Evolutionary conservation across 2,329 filamentous ascomycete genomes (phyloP).

Genomic region (Acrodontium crateriforme): DNA sequence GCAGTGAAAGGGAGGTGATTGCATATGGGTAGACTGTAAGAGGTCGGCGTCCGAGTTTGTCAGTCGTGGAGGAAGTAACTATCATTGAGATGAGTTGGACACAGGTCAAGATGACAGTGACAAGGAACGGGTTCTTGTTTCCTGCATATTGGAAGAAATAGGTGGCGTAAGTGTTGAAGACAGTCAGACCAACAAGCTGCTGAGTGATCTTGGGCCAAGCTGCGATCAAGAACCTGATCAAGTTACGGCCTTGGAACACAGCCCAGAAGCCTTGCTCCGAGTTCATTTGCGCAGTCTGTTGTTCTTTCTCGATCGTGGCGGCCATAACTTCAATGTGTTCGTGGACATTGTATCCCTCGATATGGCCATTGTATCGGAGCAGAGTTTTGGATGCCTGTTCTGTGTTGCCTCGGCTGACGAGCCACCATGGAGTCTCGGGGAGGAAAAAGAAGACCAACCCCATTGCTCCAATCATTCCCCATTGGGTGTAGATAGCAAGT

Average conservation of each 20-base stretch:
- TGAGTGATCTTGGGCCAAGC: conserved; percentile 29
- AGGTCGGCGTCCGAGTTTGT: too few relatives aligned
- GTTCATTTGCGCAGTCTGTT: conserved; percentile 16
- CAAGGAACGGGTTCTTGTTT: conserved; percentile 28
- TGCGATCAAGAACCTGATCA: conserved; percentile 25
- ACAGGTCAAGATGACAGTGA: conserved; percentile 29
- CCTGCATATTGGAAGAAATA: conserved; percentile 32
- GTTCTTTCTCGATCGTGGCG: conserved; percentile 23
- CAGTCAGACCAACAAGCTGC: conserved; percentile 26
- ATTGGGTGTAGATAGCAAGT: conserved; percentile 33
- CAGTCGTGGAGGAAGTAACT: conserved; percentile 23
- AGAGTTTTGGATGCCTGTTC: conserved; percentile 20
- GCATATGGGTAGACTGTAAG: too few relatives aligned
- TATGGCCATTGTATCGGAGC: conserved; percentile 13
- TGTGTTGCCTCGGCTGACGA: conserved; percentile 4
- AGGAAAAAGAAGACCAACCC: conserved; percentile 26
- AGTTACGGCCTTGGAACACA: conserved; percentile 26
- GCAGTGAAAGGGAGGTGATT: too few relatives aligned
- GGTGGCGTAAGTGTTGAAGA: conserved; percentile 28
- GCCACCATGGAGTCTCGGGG: conserved; percentile 27
- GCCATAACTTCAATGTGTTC: conserved; percentile 25
- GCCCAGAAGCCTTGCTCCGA: conserved; percentile 15
- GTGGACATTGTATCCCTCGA: conserved; percentile 21
- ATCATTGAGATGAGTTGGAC: conserved; percentile 31
- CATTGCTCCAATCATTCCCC: conserved; percentile 32